phyloP scores from a whole-genome alignment of 2,329 filamentous ascomycete genomes.

The Trichoderma simmonsii region DNA sequence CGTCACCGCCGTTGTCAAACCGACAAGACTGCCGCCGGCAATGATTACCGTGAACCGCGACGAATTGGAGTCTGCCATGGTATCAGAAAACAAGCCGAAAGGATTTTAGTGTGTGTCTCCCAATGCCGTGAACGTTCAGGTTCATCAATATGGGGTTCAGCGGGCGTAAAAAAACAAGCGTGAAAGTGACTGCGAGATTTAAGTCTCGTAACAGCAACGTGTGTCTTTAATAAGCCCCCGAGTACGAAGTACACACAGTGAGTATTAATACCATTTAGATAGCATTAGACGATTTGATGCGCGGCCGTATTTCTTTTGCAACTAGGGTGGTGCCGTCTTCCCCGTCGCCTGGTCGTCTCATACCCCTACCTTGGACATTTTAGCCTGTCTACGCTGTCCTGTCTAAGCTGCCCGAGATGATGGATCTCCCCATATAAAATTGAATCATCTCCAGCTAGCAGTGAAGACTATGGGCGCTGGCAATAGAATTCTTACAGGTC shows the following conservation, averaged over 20 bases:
- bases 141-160: not conserved
- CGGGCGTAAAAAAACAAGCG: not conserved
- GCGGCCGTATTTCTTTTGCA: not conserved
- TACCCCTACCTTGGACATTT: not conserved
- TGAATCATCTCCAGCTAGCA: not conserved
- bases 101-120: not conserved
- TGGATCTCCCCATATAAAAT: not conserved
- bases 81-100: not conserved
- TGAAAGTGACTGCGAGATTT: not conserved
- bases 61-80: not conserved
- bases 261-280: not conserved
- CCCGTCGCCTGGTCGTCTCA: not conserved
- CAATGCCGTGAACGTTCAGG: not conserved
- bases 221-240: not conserved
- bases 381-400: not conserved
- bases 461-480: not conserved
- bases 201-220: not conserved
- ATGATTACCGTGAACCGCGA: constrained; percentile 26
- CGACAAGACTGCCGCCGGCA: constrained; percentile 36
- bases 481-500: not conserved
- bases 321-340: not conserved
- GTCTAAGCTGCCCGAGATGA: not conserved
- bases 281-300: not conserved
- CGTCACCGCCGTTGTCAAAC: constrained; percentile 28
- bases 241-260: not conserved